Evolutionary conservation across 345 rosid species (phyloP), one percentile per base, ranked within the genome.

Genomic region (Dipteronia sinensis): DNA sequence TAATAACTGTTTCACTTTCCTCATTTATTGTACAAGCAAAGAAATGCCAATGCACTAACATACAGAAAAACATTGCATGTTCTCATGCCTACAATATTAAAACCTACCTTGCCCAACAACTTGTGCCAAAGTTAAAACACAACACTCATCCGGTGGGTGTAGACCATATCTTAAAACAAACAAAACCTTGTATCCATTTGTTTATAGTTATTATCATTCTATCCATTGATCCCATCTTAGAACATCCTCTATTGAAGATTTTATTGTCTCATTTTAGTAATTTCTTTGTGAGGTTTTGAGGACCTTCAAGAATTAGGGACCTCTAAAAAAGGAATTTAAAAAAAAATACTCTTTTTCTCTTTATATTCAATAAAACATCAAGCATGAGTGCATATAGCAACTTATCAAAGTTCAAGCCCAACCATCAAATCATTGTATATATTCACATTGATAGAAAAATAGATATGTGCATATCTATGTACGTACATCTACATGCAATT

Each of bases 21-120:
- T 31, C 1, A 27, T 66, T 17, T 66, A 19, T 53, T 70, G 40
- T 70, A 70, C 44, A 51, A 66, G 73, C 23, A 49, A 69, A 16
- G n/a, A 49, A 69, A 46, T 2, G 16, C 3, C 40, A 66, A 38
- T 66, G 49, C 70, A 66, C 4, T 34, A 46, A 44, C 29, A 68
- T 22, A 44, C 46, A 67, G 0, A 12, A 25, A 67, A 17, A 42
- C 10, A 40, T 12, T 67, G 49, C 31, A 67, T 67, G 71, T 20
- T 67, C 71, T 67, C 71, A 2, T 1, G 25, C 1, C 46, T 6
- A 49, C 22, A 20, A 42, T 42, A 42, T 44, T 67, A 16, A 67
- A 42, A 16, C 6, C 71, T 12, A n/a, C 1, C 31, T 5, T 12
- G 12, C 22, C 27, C 23, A 42, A 68, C 51, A 44, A 10, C 72